A percentile compares a stretch with the other conserved stretches of the same genome.
phyloP scores from a whole-genome alignment of 495 filamentous ascomycete genomes.

The Hypoxylon subgilvum region DNA sequence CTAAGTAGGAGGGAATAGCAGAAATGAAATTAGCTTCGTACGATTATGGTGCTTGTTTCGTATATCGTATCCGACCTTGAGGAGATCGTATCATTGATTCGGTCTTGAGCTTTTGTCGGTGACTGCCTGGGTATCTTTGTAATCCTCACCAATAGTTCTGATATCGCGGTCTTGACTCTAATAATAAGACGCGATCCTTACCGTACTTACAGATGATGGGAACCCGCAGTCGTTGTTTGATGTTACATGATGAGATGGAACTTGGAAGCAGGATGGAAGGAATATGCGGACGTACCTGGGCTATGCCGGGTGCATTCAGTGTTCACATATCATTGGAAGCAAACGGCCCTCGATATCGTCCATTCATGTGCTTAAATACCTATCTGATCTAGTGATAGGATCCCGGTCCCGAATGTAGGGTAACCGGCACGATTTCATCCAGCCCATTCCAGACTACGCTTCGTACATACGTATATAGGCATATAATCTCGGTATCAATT shows the following conservation, averaged over 20 bases:
- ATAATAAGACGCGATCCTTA: neutral
- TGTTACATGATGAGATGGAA: conserved; percentile 4
- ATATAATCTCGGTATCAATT: too few species aligned
- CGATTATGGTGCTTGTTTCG: too few species aligned
- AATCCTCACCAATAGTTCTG: neutral
- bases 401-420: conserved; percentile 8
- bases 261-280: conserved; percentile 23
- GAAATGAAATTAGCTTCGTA: conserved; percentile 8
- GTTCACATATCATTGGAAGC: neutral
- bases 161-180: too few species aligned
- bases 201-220: neutral
- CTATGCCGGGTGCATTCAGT: neutral
- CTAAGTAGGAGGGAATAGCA: neutral
- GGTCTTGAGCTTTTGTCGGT: neutral
- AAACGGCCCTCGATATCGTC: neutral
- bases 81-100: too few species aligned
- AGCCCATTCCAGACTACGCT: conserved; percentile 10
- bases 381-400: conserved; percentile 6
- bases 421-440: neutral
- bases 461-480: neutral
- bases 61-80: too few species aligned
- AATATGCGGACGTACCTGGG: conserved; percentile 1
- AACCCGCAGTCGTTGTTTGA: neutral
- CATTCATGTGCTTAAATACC: conserved; percentile 5
- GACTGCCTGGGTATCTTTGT: neutral